These are phyloP conservation scores for Acanthamoeba healyi DNA, from an alignment of 208 protist species.

Conservation along the genomic window DNA sequence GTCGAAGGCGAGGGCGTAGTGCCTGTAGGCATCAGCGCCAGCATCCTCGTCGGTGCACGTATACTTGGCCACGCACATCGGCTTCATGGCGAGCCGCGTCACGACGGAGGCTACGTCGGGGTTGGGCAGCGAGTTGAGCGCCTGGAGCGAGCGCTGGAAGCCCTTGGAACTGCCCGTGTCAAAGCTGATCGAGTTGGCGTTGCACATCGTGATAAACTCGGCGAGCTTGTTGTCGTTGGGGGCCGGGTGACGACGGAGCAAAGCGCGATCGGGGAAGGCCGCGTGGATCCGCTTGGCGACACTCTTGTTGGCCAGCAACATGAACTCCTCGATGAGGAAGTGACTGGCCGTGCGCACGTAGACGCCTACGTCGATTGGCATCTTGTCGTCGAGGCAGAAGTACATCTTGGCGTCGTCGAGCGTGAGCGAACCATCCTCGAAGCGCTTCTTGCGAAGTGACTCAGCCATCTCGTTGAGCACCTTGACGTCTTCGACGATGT, in stretches of 20 bases:
- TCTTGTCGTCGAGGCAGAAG: slow-evolving; percentile 83
- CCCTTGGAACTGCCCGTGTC: slow-evolving; percentile 19
- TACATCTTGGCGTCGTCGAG: slow-evolving; percentile 83
- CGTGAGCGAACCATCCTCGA: slow-evolving; percentile 89
- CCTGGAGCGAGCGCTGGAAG: slow-evolving; percentile 67
- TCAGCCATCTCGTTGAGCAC: slow-evolving; percentile 70
- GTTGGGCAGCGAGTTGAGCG: slow-evolving; percentile 36
- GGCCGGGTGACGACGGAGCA: slow-evolving; percentile 91
- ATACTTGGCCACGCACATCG: slow-evolving; percentile 89
- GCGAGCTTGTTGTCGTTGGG: slow-evolving; percentile 83
- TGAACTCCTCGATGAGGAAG: slow-evolving; percentile 90
- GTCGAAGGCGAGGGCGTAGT: slow-evolving; percentile 92
- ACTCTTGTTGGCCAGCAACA: slow-evolving; percentile 91
- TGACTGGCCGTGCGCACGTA: slow-evolving; percentile 87
- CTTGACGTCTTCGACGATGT: slow-evolving; percentile 68
- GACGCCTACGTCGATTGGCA: slow-evolving; percentile 79
- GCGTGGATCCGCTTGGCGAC: slow-evolving; percentile 84
- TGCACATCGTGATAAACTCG: slow-evolving; percentile 73
- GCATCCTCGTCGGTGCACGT: slow-evolving; percentile 82
- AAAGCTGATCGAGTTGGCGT: slow-evolving; percentile 44
- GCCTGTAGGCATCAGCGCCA: slow-evolving; percentile 87
- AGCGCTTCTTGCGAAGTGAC: slow-evolving; percentile 60
- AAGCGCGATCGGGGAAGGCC: slow-evolving; percentile 68
- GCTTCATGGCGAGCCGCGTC: slow-evolving; percentile 82
- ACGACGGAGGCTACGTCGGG: slow-evolving; percentile 34